A percentile compares a stretch with the other conserved stretches of the same genome.
These are phyloP conservation scores for Cladobotryum mycophilum DNA, from an alignment of 2,329 filamentous ascomycete species.

Conservation along the genomic window DNA sequence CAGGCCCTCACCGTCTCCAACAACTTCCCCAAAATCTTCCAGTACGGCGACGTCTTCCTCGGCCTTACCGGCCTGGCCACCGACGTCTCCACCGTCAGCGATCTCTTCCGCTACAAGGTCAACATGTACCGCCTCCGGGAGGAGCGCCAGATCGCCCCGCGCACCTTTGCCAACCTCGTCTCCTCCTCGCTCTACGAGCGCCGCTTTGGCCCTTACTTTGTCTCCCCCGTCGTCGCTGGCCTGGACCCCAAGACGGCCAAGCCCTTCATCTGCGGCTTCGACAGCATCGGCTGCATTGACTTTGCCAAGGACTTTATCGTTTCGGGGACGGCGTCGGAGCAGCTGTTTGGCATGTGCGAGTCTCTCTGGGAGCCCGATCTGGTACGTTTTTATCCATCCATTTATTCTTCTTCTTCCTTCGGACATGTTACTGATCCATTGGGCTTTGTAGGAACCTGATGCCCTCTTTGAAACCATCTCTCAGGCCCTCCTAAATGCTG, in stretches of 20 bases:
- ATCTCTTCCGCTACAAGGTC: conserved; percentile 99
- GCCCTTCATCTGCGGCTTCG: conserved; percentile 98
- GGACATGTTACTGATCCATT: background rate
- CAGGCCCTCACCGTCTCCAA: conserved; percentile 97
- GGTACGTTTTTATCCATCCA: conserved; percentile 46
- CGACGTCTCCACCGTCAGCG: conserved; percentile 87
- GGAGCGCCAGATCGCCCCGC: conserved; percentile 90
- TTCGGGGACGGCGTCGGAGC: conserved; percentile 89
- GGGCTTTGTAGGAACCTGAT: conserved; percentile 64
- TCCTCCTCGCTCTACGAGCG: conserved; percentile 86
- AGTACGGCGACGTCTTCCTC: conserved; percentile 91
- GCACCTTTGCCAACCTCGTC: conserved; percentile 95
- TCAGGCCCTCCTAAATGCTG: conserved; percentile 88
- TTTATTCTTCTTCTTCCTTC: background rate
- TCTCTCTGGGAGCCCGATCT: conserved; percentile 96
- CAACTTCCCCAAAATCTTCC: conserved; percentile 99
- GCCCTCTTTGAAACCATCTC: conserved; percentile 98
- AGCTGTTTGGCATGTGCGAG: conserved; percentile 98
- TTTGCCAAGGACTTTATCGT: conserved; percentile 99
- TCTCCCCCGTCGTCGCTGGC: conserved; percentile 88
- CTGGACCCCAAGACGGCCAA: conserved; percentile 89
- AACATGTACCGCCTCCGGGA: conserved; percentile 99
- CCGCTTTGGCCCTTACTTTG: conserved; percentile 94
- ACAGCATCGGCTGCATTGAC: conserved; percentile 98
- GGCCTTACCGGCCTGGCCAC: conserved; percentile 94